phyloP scores from a whole-genome alignment of 768 basidiomycete species.

The Porphyrellus cyaneotinctus region DNA sequence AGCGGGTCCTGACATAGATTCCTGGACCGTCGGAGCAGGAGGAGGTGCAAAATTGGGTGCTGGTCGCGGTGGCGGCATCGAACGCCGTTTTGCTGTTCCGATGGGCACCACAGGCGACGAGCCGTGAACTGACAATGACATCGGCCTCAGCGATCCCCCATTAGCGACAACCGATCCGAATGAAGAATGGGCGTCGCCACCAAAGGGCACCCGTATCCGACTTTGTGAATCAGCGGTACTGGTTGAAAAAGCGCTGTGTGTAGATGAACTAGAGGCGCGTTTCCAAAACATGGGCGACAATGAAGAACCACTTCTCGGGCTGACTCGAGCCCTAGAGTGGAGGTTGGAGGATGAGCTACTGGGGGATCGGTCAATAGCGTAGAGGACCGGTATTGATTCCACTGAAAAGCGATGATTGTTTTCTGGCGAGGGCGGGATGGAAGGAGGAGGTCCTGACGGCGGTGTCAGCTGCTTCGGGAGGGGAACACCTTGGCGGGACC shows the following conservation, averaged over 20 bases:
- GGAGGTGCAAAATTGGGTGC: slow-evolving; percentile 68
- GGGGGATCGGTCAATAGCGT: slow-evolving; percentile 31
- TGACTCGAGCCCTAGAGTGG: slow-evolving; percentile 21
- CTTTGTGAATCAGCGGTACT: slow-evolving; percentile 41
- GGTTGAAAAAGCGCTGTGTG: slow-evolving; percentile 40
- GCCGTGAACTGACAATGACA: slow-evolving; percentile 20
- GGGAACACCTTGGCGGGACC: slow-evolving; percentile 50
- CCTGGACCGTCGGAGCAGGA: slow-evolving; percentile 49
- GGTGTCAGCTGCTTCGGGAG: slow-evolving; percentile 53
- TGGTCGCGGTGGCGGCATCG: slow-evolving; percentile 72
- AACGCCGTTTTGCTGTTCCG: slow-evolving; percentile 45
- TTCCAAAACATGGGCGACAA: slow-evolving; percentile 51
- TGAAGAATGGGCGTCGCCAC: slow-evolving; percentile 11
- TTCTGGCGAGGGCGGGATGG: slow-evolving; percentile 34
- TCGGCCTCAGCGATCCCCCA: slow-evolving; percentile 12
- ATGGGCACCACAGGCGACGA: slow-evolving; percentile 11
- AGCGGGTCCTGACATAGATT: slow-evolving; percentile 2
- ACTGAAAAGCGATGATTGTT: slow-evolving; percentile 22
- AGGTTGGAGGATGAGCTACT: slow-evolving; percentile 40
- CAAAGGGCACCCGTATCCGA: slow-evolving; percentile 6
- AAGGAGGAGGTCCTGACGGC: slow-evolving; percentile 57
- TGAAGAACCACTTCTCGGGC: slow-evolving; percentile 43
- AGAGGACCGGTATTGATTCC: slow-evolving; percentile 30
- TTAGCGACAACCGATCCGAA: slow-evolving; percentile 2
- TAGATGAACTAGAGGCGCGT: slow-evolving; percentile 49